phyloP scores from a whole-genome alignment of 352 stramenopile genomes.

The Plasmopara muralis region DNA sequence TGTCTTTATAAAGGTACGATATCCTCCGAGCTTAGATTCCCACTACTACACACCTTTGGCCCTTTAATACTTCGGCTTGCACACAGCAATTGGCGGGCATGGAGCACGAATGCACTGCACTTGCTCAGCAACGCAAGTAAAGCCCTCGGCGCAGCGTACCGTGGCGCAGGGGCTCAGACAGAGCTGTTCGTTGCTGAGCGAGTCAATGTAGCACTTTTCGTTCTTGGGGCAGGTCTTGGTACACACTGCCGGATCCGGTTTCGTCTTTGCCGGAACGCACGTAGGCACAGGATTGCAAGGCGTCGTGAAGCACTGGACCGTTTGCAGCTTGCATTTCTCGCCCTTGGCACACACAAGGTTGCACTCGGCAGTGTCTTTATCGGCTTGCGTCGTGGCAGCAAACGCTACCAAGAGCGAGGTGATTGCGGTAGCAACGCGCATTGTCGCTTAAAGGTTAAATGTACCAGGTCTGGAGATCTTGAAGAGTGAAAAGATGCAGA shows the following conservation, averaged over 20 bases:
- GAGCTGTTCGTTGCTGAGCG: slow-evolving; percentile 12
- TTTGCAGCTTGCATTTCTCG: background rate
- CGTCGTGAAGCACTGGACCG: background rate
- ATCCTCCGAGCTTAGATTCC: background rate
- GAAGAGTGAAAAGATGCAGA: no score
- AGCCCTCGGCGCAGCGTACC: slow-evolving; percentile 12
- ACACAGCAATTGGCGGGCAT: slow-evolving; percentile 15
- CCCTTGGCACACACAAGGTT: background rate
- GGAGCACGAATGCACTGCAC: slow-evolving; percentile 20
- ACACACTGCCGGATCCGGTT: slow-evolving; percentile 2
- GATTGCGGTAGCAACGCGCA: background rate
- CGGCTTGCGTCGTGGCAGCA: background rate
- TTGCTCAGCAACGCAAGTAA: slow-evolving; percentile 16
- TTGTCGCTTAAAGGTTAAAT: background rate
- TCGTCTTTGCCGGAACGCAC: slow-evolving; percentile 11
- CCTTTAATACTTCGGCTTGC: slow-evolving; percentile 16
- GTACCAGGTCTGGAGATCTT: no score
- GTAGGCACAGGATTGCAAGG: slow-evolving; percentile 4
- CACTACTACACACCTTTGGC: background rate
- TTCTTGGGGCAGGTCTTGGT: slow-evolving; percentile 14
- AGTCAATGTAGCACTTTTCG: slow-evolving; percentile 20
- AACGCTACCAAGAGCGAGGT: background rate
- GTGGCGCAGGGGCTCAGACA: slow-evolving; percentile 18
- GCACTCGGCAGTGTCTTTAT: background rate
- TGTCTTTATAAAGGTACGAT: background rate